Base-by-base conservation (phyloP, 345 rosid genomes). In the Euphorbia peplus region DNA sequence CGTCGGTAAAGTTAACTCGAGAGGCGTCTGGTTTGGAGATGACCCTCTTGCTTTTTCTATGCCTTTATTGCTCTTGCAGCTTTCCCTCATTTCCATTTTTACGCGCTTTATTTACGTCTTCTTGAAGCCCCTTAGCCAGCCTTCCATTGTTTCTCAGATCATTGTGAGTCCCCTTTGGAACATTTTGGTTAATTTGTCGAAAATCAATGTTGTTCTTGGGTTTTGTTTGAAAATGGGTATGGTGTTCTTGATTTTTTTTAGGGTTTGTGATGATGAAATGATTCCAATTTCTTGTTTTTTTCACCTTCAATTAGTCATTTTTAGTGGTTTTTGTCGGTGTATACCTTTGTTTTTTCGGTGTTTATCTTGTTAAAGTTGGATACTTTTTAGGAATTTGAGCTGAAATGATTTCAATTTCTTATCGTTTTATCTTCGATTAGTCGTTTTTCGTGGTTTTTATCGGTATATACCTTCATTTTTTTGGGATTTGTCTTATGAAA, bases 71-170 rank as follows among this genome's bases (percentile, higher is more conserved):
- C 63, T 71, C 13, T 13, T 63, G 8, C 74, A 71, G 30, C 46
- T 63, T 13, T 71, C 69, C 14, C 52, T 63, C 56, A 41, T 71
- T 18, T 71, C 75, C 28, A 71, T 71, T 51, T 8, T 55, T 46
- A 63, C 75, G 0, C 63, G 75, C 7, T 63, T 32, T 25, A 52
- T 71, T 26, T 64, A 63, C 53, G 32, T 63, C 37, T 30, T 71
- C 9, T 54, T 71, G 25, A 71, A 55, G 63, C 75, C 69, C 30
- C 57, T 71, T 63, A 69, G 75, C 19, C 75, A 63, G 24, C 68
- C 69, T 41, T 62, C 75, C 0, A 52, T 71, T 63, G 69, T 71
- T 19, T 71, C 75, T 71, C 75, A 63, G 44, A 64, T 63, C 60
- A 68, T 64, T 41, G 75, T 71, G 29, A 71, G 73, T 14, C 11